These are phyloP conservation scores for Ustilaginoidea virens DNA, from an alignment of 2,329 filamentous ascomycete species.

Conservation along the genomic window DNA sequence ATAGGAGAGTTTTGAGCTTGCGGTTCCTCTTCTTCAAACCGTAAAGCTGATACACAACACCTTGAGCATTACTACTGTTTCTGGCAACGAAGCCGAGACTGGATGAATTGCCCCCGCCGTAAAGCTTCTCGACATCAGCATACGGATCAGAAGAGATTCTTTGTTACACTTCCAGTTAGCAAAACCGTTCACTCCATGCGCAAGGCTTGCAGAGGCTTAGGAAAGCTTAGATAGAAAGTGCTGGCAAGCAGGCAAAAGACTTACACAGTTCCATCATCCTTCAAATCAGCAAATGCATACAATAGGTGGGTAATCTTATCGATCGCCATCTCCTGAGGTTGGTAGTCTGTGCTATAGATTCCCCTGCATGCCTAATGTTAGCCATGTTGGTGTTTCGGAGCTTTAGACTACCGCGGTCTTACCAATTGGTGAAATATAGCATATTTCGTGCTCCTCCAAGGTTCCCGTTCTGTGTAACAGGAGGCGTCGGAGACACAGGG, in stretches of 20 bases:
- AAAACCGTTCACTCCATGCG: too few relatives aligned
- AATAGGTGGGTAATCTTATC: slow-evolving; percentile 60
- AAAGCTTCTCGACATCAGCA: slow-evolving; percentile 50
- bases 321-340: slow-evolving; percentile 52
- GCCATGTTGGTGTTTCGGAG: slow-evolving; percentile 4
- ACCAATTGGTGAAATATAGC: slow-evolving; percentile 42
- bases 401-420: too few relatives aligned
- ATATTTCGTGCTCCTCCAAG: slow-evolving; percentile 18
- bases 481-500: not conserved
- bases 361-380: slow-evolving; percentile 26
- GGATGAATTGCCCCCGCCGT: too few relatives aligned
- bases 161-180: not conserved
- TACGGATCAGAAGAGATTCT: slow-evolving; percentile 15
- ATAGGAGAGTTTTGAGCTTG: slow-evolving; percentile 63
- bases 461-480: slow-evolving; percentile 2
- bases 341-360: slow-evolving; percentile 59
- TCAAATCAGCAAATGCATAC: slow-evolving; percentile 38
- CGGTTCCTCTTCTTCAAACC: slow-evolving; percentile 62
- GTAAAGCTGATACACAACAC: slow-evolving; percentile 63
- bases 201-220: not conserved
- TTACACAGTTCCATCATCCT: slow-evolving; percentile 29
- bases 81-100: slow-evolving; percentile 50
- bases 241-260: too few relatives aligned
- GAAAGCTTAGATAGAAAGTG: too few relatives aligned
- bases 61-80: slow-evolving; percentile 51